Base-by-base conservation (phyloP, 2,329 filamentous ascomycete species). In the Rutstroemia sp. region DNA sequence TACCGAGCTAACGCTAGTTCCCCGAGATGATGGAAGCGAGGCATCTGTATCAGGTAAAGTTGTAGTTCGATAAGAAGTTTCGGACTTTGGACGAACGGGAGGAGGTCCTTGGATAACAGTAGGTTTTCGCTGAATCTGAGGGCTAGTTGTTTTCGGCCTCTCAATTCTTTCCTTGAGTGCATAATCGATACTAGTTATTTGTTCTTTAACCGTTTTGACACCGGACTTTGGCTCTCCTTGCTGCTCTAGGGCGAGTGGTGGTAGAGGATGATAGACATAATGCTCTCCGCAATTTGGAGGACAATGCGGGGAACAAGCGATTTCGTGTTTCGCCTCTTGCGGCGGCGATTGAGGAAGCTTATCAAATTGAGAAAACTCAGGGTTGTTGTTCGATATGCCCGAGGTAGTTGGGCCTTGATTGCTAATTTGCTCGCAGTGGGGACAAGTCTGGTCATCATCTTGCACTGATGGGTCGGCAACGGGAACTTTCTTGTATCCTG, bases 401-500 rank as follows among this genome's bases (percentile, higher is more conserved):
- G 40, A 23, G 9, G 40, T 17, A 23, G 40, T 5, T 3, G 45
- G 36, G 16, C 9, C 49, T 23, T 50, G 34, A 9, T 10, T 34
- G 19, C n/a, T 30, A 16, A 17, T 14, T 19, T 49, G 34, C n/a
- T 54, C 52, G 17, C 52, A 54, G 23, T 50, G 45, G 16, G 45
- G 45, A 25, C 52, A 54, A 14, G 38, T 16, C 21, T 61, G 39
- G 5, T 66, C 60, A 4, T 52, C 23, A 44, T 62, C 54, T 30
- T 67, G 64, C 17, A 63, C 58, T 25, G 55, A 47, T 23, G 39
- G 56, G 49, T 65, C 63, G 23, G 65, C 58, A 3, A 48, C n/a
- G 16, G 64, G 61, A 17, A 62, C 36, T 10, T 34, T 52, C 19
- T 55, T 9, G 46, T 47, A 56, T 40, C 21, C 25, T 17, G 27